Evolutionary conservation across 2,329 filamentous ascomycete species (phyloP), one percentile per base, ranked within the genome.

Genomic region (Apiospora hydei): DNA sequence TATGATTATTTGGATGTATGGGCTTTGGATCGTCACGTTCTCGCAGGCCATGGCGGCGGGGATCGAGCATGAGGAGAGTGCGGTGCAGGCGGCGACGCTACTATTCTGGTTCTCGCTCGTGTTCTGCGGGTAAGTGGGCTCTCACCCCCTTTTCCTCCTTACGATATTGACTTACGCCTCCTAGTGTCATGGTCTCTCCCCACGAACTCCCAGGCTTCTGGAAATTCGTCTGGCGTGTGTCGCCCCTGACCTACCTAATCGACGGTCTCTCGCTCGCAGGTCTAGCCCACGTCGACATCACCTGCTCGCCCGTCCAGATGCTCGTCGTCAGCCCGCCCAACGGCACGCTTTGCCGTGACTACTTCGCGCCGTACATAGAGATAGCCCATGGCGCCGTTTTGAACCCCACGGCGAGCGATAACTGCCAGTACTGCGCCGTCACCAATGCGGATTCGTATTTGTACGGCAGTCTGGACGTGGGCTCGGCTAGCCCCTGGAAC

Each of bases 11-110:
- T 51, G 47, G 47, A 7, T 51, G 47, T 51, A 18, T 13, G 16
- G 16, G 21, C 7, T 51, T 18, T 51, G 47, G 47, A 16, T 16
- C n/a, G 16, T 77, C 95, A 96, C 84, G 90, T 88, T 47, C 85
- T 96, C 71, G 90, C 88, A 77, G 87, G 87, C 57, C 81, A 93
- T 41, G 94, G 95, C 86, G 94, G 94, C 83, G 93, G 93, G 75
- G 7, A 51, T 51, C 11, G 47, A 51, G 47, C 47, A 51, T 24
- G 47, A 14, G 1, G 47, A 51, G n/a, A 24, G 7, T 8, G 90
- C 95, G 11, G 87, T 92, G 2, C 90, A 93, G 0, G 95, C 93
- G 80, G 76, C 81, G 1, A 83, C 86, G 73, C 84, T 95, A 46
- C 88, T 89, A 0, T 51, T 51, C n/a, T 51, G 47, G 47, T 16